Base-by-base conservation (phyloP, 257 asterid species). In the Forsythia viridissima region DNA sequence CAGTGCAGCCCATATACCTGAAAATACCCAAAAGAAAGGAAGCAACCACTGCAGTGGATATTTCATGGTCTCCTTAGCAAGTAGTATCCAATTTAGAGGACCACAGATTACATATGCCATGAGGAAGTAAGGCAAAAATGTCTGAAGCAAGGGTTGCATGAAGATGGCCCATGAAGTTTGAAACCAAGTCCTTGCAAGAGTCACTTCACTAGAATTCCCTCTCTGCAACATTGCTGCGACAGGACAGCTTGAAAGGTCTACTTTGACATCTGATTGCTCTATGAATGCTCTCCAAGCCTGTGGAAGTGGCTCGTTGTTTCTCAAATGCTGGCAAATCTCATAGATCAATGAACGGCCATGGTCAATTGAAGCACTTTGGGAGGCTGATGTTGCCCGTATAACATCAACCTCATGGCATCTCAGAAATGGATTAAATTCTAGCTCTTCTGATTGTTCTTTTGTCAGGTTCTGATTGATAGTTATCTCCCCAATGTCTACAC, bases 201-300 rank as follows among this genome's bases (percentile, higher is more conserved):
- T 87, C 76, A 91, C 89, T 80, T 85, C 76, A 40, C 0, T 76
- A 15, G 73, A 48, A 24, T 80, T 87, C 12, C 65, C 61, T 57
- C 79, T 87, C 0, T 77, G 76, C 30, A 70, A 42, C 74, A 55
- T 59, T 48, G 88, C 84, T 68, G 94, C 96, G 4, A 90, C 41
- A 6, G 98, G 98, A 74, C 96, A 93, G 21, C 93, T 91, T 2
- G 96, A 92, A 75, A 93, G 96, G 86, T 93, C 93, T 43, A 93
- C 92, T 85, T 90, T 92, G 44, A 92, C 90, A 75, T 93, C 97
- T 21, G 98, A 90, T 82, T 93, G 92, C 83, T 89, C 92, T 18
- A 93, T 85, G 86, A 93, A 93, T 11, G 76, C 82, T 79, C 94
- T 90, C 98, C 97, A 93, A 7, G 94, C 87, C 72, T 88, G 89